Evolutionary conservation across 176 grass and related monocot genomes (phyloP).

Genomic region (Cenchrus americanus): DNA sequence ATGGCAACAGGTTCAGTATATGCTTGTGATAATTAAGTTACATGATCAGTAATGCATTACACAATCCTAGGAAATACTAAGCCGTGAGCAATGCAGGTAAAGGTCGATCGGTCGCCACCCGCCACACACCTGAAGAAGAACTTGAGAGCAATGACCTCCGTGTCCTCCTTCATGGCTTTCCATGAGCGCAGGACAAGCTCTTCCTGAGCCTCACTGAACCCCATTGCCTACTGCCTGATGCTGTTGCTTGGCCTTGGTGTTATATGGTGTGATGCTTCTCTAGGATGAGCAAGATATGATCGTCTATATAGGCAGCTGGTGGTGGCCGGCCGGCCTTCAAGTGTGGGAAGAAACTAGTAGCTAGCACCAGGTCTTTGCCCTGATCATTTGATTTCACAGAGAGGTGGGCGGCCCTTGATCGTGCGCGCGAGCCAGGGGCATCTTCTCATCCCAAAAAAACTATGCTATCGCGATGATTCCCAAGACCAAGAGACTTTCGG

Average conservation of each 20-base stretch:
- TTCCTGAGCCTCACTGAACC: conserved; percentile 71
- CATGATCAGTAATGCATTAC: background rate
- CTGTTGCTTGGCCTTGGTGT: too few relatives aligned
- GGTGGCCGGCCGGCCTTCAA: background rate
- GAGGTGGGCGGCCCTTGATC: conserved; percentile 15
- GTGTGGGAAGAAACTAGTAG: background rate
- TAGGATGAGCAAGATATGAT: background rate
- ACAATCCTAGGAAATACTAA: background rate
- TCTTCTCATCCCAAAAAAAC: background rate
- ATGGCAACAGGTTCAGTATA: background rate
- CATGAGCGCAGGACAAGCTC: conserved; percentile 76
- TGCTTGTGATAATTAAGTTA: background rate
- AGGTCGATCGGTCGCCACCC: background rate
- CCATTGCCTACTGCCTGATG: conserved; percentile 10
- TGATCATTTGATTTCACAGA: background rate
- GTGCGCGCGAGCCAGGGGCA: conserved; percentile 7
- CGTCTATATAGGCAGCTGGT: conserved; percentile 34
- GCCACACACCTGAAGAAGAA: conserved; percentile 68
- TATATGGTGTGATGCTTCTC: background rate
- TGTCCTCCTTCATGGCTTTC: conserved; percentile 74
- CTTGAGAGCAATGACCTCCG: conserved; percentile 60
- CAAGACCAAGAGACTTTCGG: background rate
- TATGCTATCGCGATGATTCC: conserved; percentile 20
- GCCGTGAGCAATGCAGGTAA: background rate
- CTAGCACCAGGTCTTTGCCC: background rate